Evolutionary conservation across 306 rosid genomes (phyloP).

Genomic region (Vigna reflexopilosa): DNA sequence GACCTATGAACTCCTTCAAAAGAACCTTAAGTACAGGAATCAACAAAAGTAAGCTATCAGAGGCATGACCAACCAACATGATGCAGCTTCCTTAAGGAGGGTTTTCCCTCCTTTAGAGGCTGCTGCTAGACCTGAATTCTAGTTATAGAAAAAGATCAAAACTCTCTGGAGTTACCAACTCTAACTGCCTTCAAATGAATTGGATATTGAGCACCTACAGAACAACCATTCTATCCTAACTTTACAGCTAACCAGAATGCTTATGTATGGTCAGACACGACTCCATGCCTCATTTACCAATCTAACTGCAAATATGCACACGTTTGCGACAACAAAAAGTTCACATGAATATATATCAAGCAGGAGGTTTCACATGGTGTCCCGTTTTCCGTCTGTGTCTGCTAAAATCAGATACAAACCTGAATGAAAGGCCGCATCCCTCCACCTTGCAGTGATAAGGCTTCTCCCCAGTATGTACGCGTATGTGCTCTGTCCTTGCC

Average conservation of each 20-base stretch:
- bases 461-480: constrained; percentile 96
- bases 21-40: constrained; percentile 44
- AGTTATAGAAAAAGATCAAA: constrained; percentile 46
- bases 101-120: constrained; percentile 46
- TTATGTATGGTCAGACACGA: constrained; percentile 41
- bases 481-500: constrained; percentile 96
- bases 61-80: constrained; percentile 45
- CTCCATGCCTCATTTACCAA: constrained; percentile 40
- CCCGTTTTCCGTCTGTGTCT: constrained; percentile 95
- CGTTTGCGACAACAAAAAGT: constrained; percentile 40
- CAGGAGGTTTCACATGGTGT: constrained; percentile 65
- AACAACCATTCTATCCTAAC: constrained; percentile 54
- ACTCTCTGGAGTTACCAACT: constrained; percentile 42
- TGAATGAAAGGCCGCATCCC: constrained; percentile 91
- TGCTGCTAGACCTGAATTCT: constrained; percentile 38
- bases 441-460: constrained; percentile 89
- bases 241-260: constrained; percentile 59
- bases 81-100: constrained; percentile 42
- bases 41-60: constrained; percentile 41
- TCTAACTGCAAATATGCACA: constrained; percentile 55
- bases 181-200: constrained; percentile 45
- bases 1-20: constrained; percentile 37
- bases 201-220: constrained; percentile 52
- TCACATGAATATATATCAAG: constrained; percentile 47
- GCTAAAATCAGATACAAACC: constrained; percentile 93